Base-by-base conservation (phyloP, 73 alveolate species). In the Paramecium biaurelia region DNA sequence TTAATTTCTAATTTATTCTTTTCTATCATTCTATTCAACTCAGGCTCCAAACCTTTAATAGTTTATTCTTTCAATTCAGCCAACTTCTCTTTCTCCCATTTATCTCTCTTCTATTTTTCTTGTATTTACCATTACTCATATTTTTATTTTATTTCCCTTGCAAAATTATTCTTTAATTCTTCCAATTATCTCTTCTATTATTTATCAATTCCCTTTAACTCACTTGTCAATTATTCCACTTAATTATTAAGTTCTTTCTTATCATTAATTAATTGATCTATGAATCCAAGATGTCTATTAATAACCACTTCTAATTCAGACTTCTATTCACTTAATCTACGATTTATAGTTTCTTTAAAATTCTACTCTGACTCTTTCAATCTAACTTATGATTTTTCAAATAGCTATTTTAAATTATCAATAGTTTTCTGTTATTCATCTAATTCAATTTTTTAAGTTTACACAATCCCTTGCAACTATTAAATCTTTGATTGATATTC, bases 21-120 rank as follows among this genome's bases (percentile, higher is more conserved):
- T 53, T 93, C 93, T 32, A 98, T 79, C 56, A 98, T 85, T 56
- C 98, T 92, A 87, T 96, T 94, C 24, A 98, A 96, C 92, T 97
- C 99, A 3, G 99, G 99, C 85, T 98, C 98, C 5, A 98, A 93
- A 12, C 98, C 98, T 93, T 95, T 96, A 32, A 98, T 96, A 20
- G 99, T 97, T 23, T 93, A 72, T 38, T 94, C 97, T 93, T 97
- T 98, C 82, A 98, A 97, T 93, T 97, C 99, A 49, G 95, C 92
- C 45, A 96, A 79, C 92, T 95, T 98, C 89, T 97, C 99, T n/a
- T 97, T 93, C 93, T 95, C 98, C 99, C 99, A 98, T 86, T 95
- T 95, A 67, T 97, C 98, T 89, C 97, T 92, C 42, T 99, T 85
- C 45, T 96, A 86, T 92, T 96, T 98, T 92, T 97, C 99, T 14